A percentile compares a stretch with the other conserved stretches of the same genome.
Conservation (phyloP, 305 asterid species). For the Solanum chacoense region DNA sequence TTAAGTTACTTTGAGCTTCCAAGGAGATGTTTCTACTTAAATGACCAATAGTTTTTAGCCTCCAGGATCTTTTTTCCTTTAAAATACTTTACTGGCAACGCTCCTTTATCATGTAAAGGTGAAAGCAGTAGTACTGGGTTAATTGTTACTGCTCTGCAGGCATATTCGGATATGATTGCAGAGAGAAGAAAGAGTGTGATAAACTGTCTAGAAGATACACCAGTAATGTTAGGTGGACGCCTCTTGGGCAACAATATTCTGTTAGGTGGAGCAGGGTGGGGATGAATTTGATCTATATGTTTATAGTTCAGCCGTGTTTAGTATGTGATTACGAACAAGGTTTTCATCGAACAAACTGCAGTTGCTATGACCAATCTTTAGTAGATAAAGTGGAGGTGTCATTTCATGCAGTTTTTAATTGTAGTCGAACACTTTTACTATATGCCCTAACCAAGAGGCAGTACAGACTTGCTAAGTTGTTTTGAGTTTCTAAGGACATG, state of each 20-base stretch:
- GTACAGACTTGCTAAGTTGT: not conserved
- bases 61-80: not conserved
- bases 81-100: not conserved
- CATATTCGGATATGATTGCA: constrained; percentile 54
- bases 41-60: not conserved
- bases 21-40: not conserved
- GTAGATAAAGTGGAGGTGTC: not conserved
- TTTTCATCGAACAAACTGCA: not conserved
- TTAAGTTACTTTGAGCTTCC: not conserved
- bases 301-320: not conserved
- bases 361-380: not conserved
- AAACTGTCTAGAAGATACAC: constrained; percentile 50
- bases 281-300: not conserved
- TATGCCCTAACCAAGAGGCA: not conserved
- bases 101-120: not conserved
- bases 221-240: not conserved
- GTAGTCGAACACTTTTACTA: not conserved
- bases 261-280: not conserved
- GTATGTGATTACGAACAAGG: not conserved
- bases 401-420: not conserved
- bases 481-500: not conserved
- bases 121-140: not conserved
- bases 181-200: constrained; percentile 56
- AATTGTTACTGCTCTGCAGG: constrained; percentile 16
- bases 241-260: not conserved